Percentiles rank a stretch among this genome's conserved stretches.
These are phyloP conservation scores for Neurospora sp. DNA, from an alignment of 495 filamentous ascomycete genomes.

Conservation along the genomic window DNA sequence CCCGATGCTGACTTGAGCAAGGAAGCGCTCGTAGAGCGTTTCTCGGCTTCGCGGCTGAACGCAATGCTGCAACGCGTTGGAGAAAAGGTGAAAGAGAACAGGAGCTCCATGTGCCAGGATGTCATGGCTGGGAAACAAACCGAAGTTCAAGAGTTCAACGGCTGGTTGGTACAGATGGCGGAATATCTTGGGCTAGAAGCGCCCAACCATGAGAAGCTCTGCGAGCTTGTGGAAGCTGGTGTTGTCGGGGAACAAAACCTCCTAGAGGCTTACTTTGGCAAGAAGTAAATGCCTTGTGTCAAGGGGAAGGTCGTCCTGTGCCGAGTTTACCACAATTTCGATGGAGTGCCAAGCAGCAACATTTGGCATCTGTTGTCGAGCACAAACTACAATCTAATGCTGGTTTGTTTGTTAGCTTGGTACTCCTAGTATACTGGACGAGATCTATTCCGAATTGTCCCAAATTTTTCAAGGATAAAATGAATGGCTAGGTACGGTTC, in stretches of 20 bases:
- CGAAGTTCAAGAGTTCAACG: constrained; percentile 79
- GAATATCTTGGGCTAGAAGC: constrained; percentile 13
- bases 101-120: constrained; percentile 77
- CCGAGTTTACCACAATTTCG: not conserved
- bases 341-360: not conserved
- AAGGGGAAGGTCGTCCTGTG: not conserved
- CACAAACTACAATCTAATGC: not conserved
- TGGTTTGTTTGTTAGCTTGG: too few relatives aligned
- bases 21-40: constrained; percentile 33
- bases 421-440: too few relatives aligned
- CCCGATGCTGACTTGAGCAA: constrained; percentile 35
- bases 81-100: constrained; percentile 53
- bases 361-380: not conserved
- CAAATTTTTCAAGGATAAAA: too few relatives aligned
- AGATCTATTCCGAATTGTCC: too few relatives aligned
- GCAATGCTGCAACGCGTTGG: constrained; percentile 34
- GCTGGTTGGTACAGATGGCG: constrained; percentile 53
- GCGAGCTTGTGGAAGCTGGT: constrained; percentile 17
- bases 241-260: constrained; percentile 10
- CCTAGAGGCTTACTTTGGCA: constrained; percentile 12
- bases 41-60: constrained; percentile 14
- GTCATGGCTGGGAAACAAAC: constrained; percentile 50
- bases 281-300: constrained; percentile 8
- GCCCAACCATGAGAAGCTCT: constrained; percentile 19
- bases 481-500: too few relatives aligned